A percentile compares a stretch with the other conserved stretches of the same genome.
Evolutionary conservation across 2,329 filamentous ascomycete species (phyloP).

Genomic region (Graphilbum fragrans): DNA sequence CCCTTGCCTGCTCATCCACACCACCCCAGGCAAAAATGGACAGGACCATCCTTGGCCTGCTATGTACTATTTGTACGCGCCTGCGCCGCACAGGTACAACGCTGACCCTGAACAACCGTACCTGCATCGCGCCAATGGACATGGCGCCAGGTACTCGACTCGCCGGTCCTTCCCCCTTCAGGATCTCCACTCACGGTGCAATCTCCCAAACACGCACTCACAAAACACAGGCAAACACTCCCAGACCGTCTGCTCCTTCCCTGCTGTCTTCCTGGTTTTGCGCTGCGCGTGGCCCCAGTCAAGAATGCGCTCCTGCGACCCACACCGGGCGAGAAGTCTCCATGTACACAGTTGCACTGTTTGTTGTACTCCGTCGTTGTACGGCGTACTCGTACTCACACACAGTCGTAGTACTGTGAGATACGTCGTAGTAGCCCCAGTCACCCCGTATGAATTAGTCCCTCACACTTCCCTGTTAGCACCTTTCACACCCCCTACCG

Average conservation of each 20-base stretch:
- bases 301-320: background rate
- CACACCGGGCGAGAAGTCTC: too few relatives aligned
- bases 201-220: constrained; percentile 2
- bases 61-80: too few relatives aligned
- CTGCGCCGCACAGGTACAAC: too few relatives aligned
- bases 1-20: too few relatives aligned
- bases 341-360: too few relatives aligned
- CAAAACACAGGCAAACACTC: background rate
- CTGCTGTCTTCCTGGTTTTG: background rate
- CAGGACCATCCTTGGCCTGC: too few relatives aligned
- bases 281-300: background rate
- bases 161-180: background rate
- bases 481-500: too few relatives aligned
- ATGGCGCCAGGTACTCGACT: background rate
- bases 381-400: too few relatives aligned
- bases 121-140: background rate
- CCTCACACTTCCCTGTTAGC: background rate
- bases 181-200: constrained; percentile 3
- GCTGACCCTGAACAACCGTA: background rate
- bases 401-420: too few relatives aligned
- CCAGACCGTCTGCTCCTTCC: background rate
- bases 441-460: background rate
- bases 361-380: too few relatives aligned
- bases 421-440: too few relatives aligned
- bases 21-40: too few relatives aligned